A percentile compares a stretch with the other conserved stretches of the same genome.
Conservation (phyloP, 331 rosid genomes). For the Malus hybrid region DNA sequence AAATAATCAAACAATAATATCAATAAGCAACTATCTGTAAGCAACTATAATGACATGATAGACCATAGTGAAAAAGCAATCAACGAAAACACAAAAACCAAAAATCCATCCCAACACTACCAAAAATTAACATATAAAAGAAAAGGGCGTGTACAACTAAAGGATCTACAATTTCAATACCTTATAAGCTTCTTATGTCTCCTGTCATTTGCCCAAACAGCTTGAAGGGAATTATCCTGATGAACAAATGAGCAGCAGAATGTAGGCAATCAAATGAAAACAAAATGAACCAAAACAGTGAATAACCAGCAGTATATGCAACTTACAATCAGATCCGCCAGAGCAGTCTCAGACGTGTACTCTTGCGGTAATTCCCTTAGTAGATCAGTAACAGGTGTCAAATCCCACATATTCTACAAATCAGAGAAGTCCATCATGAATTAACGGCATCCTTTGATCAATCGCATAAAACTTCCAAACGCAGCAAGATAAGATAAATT, state of each 20-base stretch:
- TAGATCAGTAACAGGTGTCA: slow-evolving; percentile 49
- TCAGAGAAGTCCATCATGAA: slow-evolving; percentile 1
- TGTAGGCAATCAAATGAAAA: not conserved
- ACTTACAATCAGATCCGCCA: slow-evolving; percentile 63
- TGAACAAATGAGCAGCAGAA: slow-evolving; percentile 1
- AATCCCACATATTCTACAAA: slow-evolving; percentile 68
- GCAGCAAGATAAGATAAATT: not conserved
- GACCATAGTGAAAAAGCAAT: not conserved
- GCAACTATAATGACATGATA: not conserved
- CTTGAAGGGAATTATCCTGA: slow-evolving; percentile 74
- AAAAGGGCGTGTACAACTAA: not conserved
- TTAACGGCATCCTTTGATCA: not conserved
- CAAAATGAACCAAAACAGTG: not conserved
- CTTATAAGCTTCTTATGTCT: slow-evolving; percentile 27
- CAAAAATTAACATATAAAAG: not conserved
- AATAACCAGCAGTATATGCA: not conserved
- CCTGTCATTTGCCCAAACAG: slow-evolving; percentile 43
- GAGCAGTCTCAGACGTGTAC: slow-evolving; percentile 50
- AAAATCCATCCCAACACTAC: not conserved
- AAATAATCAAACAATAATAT: not conserved
- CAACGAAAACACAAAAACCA: not conserved
- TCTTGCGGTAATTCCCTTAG: slow-evolving; percentile 52
- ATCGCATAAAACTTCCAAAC: not conserved
- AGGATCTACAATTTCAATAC: slow-evolving; percentile 12
- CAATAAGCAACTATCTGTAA: not conserved